Base-by-base conservation (phyloP, 208 protist species). In the Leishmania martiniquensis region DNA sequence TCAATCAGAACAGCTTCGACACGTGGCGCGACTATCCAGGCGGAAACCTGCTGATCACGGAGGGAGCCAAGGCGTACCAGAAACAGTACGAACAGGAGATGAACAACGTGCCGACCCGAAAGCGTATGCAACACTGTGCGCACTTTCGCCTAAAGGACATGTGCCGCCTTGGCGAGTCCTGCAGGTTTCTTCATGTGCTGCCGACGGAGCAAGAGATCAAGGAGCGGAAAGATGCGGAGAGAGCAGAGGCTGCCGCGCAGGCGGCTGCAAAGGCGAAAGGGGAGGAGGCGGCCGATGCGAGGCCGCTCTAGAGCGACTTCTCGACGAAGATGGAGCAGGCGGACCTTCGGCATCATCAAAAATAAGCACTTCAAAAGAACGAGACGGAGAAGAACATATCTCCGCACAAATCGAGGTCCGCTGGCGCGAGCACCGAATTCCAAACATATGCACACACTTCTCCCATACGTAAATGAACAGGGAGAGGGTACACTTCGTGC, bases 111-210 rank as follows among this genome's bases (percentile, higher is more conserved):
- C 93, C 91, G 1, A 77, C 75, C 17, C 86, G 87, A 22, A 93
- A 94, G 67, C 84, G 87, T 79, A 97, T 97, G 93, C 93, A 97
- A 80, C 93, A 97, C 82, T 97, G 93, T 62, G 93, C 93, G 20
- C 93, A 97, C 82, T 97, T 97, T 68, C 89, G 90, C 29, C 81
- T 93, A 22, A 95, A 97, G 79, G 79, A 90, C 66, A 84, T 97
- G 80, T 97, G 93, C 73, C 91, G 93, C 82, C 82, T 92, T 39
- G 93, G 93, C 37, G 84, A 85, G 49, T 84, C 80, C 32, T 97
- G 93, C 80, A 86, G 87, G 62, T 97, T 97, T 77, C 75, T 97
- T 9, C 93, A 97, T 77, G 91, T 97, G n/a, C 77, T 97, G 10
- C 72, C 81, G 6, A 87, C 85, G 22, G 65, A 86, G 6, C 75